Evolutionary conservation across 345 rosid genomes (phyloP).

Genomic region (Microcos paniculata): DNA sequence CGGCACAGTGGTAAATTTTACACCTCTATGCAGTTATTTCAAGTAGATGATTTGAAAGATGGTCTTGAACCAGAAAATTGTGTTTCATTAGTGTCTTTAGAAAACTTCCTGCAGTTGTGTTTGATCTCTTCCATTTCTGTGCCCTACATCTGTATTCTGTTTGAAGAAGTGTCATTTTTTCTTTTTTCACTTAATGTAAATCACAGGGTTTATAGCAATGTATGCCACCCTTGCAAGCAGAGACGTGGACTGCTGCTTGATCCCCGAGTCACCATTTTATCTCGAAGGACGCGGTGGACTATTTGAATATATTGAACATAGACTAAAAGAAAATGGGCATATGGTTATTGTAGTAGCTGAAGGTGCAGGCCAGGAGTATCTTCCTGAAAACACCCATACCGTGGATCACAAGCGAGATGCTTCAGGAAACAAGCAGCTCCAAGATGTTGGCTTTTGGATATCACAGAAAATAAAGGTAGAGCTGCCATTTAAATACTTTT

Average conservation of each 20-base stretch:
- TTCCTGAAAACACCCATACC: slow-evolving; percentile 27
- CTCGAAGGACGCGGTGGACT: slow-evolving; percentile 65
- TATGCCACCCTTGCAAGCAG: slow-evolving; percentile 65
- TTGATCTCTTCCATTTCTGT: background rate
- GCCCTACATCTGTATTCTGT: background rate
- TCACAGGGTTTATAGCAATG: slow-evolving; percentile 62
- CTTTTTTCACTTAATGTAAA: background rate
- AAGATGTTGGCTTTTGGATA: slow-evolving; percentile 57
- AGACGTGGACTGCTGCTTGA: slow-evolving; percentile 67
- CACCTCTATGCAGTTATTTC: background rate
- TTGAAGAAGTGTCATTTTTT: background rate
- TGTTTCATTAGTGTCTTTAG: background rate
- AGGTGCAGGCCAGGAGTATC: slow-evolving; percentile 72
- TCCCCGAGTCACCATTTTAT: slow-evolving; percentile 67
- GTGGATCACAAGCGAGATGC: slow-evolving; percentile 39
- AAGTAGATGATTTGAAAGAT: background rate
- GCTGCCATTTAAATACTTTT: background rate
- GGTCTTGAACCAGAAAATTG: background rate
- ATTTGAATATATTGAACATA: slow-evolving; percentile 41
- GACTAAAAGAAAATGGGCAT: slow-evolving; percentile 56
- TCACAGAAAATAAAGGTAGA: slow-evolving; percentile 54
- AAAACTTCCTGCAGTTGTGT: background rate
- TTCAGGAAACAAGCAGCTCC: slow-evolving; percentile 58
- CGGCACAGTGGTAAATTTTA: slow-evolving; percentile 49
- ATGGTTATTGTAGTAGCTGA: slow-evolving; percentile 65